A percentile compares a stretch with the other conserved stretches of the same genome.
These are phyloP conservation scores for Lichtheimia corymbifera DNA, from an alignment of 371 early-diverging fungal genomes.

Conservation along the genomic window DNA sequence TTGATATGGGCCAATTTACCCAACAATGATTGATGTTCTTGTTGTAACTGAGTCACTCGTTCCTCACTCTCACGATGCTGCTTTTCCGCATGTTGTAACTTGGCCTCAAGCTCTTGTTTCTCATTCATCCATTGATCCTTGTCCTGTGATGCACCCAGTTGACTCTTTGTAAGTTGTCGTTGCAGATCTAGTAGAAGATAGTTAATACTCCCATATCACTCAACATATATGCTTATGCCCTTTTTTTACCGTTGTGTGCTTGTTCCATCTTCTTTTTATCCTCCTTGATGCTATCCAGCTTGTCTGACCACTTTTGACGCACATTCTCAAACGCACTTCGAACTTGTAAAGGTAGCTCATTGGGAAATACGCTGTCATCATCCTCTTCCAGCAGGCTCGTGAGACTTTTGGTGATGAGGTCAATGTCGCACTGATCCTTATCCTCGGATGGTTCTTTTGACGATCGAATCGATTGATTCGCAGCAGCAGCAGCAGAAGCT, in stretches of 20 bases:
- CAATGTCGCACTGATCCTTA: constrained; percentile 6
- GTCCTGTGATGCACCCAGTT: constrained; percentile 37
- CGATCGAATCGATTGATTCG: too few species aligned
- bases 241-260: constrained; percentile 7
- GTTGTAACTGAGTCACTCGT: constrained; percentile 30
- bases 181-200: constrained; percentile 28
- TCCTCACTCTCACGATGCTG: constrained; percentile 19
- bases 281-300: constrained; percentile 6
- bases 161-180: constrained; percentile 41
- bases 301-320: constrained; percentile 19
- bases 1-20: constrained; percentile 42
- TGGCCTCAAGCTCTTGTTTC: constrained; percentile 28
- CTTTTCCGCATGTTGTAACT: constrained; percentile 19
- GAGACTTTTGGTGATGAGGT: constrained; percentile 20
- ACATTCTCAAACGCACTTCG: constrained; percentile 30
- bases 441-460: too few species aligned
- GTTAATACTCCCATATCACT: neutral
- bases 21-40: constrained; percentile 42
- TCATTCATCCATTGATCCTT: constrained; percentile 34
- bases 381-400: constrained; percentile 27
- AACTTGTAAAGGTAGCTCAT: constrained; percentile 32
- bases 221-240: neutral
- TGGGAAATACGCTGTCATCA: constrained; percentile 27
- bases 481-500: neutral
- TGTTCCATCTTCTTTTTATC: constrained; percentile 3